These are phyloP conservation scores for Agaricus subrufescens DNA, from an alignment of 768 basidiomycete genomes.

Conservation along the genomic window DNA sequence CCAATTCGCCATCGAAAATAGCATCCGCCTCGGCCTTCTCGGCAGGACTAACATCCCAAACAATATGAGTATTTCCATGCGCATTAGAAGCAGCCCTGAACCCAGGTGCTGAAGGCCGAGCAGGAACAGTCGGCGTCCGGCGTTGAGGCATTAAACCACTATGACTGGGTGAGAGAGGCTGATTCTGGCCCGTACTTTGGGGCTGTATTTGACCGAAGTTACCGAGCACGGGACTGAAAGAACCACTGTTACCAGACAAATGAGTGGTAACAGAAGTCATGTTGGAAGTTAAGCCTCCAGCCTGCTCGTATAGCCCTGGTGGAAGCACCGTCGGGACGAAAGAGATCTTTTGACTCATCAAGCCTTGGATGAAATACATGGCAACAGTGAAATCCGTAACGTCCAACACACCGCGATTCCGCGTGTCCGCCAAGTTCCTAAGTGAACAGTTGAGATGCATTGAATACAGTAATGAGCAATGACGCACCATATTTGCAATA, in stretches of 20 bases:
- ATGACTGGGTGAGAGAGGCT: constrained; percentile 45
- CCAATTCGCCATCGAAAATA: constrained; percentile 73
- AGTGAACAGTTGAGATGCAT: constrained; percentile 3
- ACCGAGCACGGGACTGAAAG: constrained; percentile 51
- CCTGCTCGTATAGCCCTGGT: constrained; percentile 82
- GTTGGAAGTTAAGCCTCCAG: constrained; percentile 35
- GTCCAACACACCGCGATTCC: constrained; percentile 86
- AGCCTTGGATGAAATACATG: constrained; percentile 94
- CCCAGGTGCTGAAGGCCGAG: constrained; percentile 25
- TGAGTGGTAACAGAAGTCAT: constrained; percentile 40
- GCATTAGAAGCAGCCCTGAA: constrained; percentile 9
- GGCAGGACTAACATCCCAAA: constrained; percentile 79
- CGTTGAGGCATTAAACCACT: constrained; percentile 32
- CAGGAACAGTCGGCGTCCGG: constrained; percentile 32
- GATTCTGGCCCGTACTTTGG: constrained; percentile 61
- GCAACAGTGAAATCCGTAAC: constrained; percentile 89
- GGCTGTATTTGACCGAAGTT: constrained; percentile 44
- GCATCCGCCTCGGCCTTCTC: constrained; percentile 78
- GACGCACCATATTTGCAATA: constrained; percentile 88
- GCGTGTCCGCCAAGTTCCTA: constrained; percentile 95
- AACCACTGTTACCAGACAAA: constrained; percentile 56
- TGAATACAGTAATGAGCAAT: neutral
- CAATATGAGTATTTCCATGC: constrained; percentile 22
- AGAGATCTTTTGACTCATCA: constrained; percentile 75
- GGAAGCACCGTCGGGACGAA: constrained; percentile 74